Evolutionary conservation across 345 rosid genomes (phyloP).

Genomic region (Iberis pinnata): DNA sequence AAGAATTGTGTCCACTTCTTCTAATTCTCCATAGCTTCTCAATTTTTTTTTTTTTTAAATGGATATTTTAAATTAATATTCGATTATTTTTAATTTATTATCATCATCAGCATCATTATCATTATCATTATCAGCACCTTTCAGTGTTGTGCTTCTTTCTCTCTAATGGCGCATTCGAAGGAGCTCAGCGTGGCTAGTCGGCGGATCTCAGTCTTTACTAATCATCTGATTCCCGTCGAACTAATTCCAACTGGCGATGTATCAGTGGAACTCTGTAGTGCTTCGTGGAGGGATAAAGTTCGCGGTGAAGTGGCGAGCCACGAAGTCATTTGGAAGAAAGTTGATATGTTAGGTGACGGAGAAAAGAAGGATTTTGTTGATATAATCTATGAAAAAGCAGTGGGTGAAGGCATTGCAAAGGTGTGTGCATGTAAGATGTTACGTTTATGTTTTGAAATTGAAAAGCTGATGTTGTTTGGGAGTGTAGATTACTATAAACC

Average conservation of each 20-base stretch:
- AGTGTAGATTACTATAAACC: slow-evolving; percentile 68
- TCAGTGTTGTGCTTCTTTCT: slow-evolving; percentile 20
- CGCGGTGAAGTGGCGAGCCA: slow-evolving; percentile 61
- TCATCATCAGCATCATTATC: too few species aligned
- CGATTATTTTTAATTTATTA: too few species aligned
- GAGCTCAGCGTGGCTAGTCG: slow-evolving; percentile 38
- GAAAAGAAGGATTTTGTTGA: slow-evolving; percentile 48
- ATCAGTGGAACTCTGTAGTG: slow-evolving; percentile 29
- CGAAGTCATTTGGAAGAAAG: slow-evolving; percentile 54
- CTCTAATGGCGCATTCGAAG: slow-evolving; percentile 27
- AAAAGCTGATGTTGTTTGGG: too few species aligned
- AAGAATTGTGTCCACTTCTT: slow-evolving; percentile 29
- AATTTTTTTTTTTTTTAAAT: neutral
- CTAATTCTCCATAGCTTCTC: slow-evolving; percentile 16
- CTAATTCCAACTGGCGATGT: slow-evolving; percentile 3
- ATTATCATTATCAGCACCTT: slow-evolving; percentile 3
- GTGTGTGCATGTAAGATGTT: slow-evolving; percentile 32
- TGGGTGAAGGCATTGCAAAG: slow-evolving; percentile 84
- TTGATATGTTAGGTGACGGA: slow-evolving; percentile 17
- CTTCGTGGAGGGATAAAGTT: slow-evolving; percentile 50
- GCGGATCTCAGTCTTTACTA: slow-evolving; percentile 45
- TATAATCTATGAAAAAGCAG: slow-evolving; percentile 74
- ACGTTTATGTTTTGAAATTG: neutral
- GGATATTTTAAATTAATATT: too few species aligned
- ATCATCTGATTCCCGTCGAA: slow-evolving; percentile 37